Base-by-base conservation (phyloP, 2,329 filamentous ascomycete species). In the Myriosclerotinia curreyana region DNA sequence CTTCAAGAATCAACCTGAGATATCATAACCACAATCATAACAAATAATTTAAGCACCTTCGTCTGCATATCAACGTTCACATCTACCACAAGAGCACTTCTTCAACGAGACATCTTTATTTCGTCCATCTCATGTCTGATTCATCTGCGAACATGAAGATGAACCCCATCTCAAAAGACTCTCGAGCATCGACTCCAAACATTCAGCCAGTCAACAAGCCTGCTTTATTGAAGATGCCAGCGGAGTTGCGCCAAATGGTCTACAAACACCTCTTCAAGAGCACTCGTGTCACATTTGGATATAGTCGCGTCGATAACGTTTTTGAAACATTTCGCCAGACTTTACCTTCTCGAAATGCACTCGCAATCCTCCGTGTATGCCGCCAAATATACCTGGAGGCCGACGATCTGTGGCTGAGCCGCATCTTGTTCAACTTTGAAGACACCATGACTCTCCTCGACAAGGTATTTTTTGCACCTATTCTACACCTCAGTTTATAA, bases 231-330 rank as follows among this genome's bases (percentile, higher is more conserved):
- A n/a, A 46, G 40, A n/a, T 46, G 17, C 28, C 28, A 22, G 12
- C 54, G 34, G 54, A 58, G 40, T 15, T 58, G 20, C 54, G 40
- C 1, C 40, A 46, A 12, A n/a, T 58, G 5, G 11, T 46, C 28
- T 34, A 20, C 17, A 28, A 34, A 2, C 40, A 58, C 36, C 54
- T 58, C 12, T 34, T 58, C 42, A 28, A 58, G 20, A 31, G 22
- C 14, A 58, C 54, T 6, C 54, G 54, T 22, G 14, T 58, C 6
- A 58, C 54, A 31, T 58, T 58, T 5, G 54, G 54, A 17, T n/a
- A 58, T 20, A 6, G 54, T 46, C 28, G 25, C 22, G 17, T 58
- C 2, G 22, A n/a, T n/a, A n/a, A n/a, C n/a, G n/a, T n/a, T n/a
- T n/a, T n/a, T 3, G 42, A 5, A 5, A 17, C 22, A 22, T 46